A percentile compares a stretch with the other conserved stretches of the same genome.
Conservation (phyloP, 208 protist species). For the Acanthamoeba polyphaga region DNA sequence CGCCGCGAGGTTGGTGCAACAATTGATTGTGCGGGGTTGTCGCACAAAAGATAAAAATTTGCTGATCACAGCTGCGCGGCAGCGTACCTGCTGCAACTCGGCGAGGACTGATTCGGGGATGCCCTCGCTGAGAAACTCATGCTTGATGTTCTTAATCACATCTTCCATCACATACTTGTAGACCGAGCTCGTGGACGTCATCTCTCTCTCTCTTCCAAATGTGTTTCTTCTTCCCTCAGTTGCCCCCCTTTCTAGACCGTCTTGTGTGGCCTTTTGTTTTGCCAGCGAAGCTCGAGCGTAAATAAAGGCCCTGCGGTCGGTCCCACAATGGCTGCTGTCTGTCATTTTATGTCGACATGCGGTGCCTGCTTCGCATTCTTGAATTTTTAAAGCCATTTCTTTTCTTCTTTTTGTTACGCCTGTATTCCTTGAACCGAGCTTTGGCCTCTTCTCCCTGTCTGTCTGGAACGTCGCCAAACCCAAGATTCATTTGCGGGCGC, state of each 20-base stretch:
- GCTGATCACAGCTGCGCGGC: no score
- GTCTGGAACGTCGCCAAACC: no score
- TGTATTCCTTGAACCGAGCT: no score
- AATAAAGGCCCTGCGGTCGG: neutral
- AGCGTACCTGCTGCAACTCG: conserved; percentile 68
- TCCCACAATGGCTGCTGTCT: no score
- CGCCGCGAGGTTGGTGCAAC: neutral
- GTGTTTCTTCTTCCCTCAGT: neutral
- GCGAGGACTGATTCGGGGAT: conserved; percentile 66
- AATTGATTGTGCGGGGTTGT: neutral
- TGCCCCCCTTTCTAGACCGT: neutral
- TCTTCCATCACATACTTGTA: conserved; percentile 77
- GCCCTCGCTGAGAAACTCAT: conserved; percentile 81
- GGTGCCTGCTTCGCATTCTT: neutral
- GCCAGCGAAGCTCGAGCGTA: neutral
- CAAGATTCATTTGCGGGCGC: no score
- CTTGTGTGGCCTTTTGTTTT: neutral
- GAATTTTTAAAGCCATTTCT: neutral
- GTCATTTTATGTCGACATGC: no score
- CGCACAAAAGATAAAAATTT: no score
- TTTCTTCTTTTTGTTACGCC: no score
- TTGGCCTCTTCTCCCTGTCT: no score
- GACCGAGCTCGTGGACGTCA: neutral
- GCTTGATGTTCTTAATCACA: conserved; percentile 74
- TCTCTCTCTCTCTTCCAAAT: neutral